A percentile compares a stretch with the other conserved stretches of the same genome.
Conservation (phyloP, 192 early-diverging fungal genomes). For the Gryganskiella cystojenkinii region DNA sequence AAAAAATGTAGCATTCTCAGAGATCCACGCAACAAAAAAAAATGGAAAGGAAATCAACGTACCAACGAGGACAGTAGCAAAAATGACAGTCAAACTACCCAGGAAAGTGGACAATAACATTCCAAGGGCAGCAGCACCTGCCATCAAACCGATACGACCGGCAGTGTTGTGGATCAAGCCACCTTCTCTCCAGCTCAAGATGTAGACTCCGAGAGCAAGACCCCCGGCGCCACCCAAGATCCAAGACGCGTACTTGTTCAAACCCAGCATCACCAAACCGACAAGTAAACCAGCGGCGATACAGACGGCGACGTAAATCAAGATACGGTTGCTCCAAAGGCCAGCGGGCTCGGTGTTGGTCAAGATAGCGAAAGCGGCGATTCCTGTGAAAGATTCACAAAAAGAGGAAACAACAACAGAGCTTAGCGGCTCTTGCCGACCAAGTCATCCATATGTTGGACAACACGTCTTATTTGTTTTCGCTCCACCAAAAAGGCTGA, state of each 20-base stretch:
- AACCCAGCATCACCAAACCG: slow-evolving; percentile 13
- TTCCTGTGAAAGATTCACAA: not conserved
- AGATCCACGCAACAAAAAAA: not conserved
- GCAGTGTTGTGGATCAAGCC: slow-evolving; percentile 25
- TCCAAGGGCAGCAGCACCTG: slow-evolving; percentile 17
- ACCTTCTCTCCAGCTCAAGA: slow-evolving; percentile 22
- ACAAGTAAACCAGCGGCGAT: slow-evolving; percentile 14
- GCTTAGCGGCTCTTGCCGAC: not conserved
- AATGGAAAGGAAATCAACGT: not conserved
- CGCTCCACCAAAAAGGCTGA: too few relatives aligned
- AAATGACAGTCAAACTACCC: slow-evolving; percentile 13
- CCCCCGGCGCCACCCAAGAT: slow-evolving; percentile 24
- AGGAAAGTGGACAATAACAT: slow-evolving; percentile 15
- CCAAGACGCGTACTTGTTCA: slow-evolving; percentile 17
- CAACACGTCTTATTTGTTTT: not conserved
- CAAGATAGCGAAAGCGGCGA: slow-evolving; percentile 23
- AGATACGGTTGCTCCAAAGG: slow-evolving; percentile 16
- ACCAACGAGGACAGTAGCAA: slow-evolving; percentile 28
- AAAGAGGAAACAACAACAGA: not conserved
- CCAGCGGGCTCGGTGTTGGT: slow-evolving; percentile 14
- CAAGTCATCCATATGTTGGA: not conserved
- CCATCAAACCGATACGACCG: slow-evolving; percentile 24
- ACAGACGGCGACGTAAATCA: slow-evolving; percentile 19
- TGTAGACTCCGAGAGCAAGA: slow-evolving; percentile 22
- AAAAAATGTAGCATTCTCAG: too few relatives aligned